Evolutionary conservation across 2,329 filamentous ascomycete genomes (phyloP), one percentile per base, ranked within the genome.

Genomic region (Venturia carpophila): DNA sequence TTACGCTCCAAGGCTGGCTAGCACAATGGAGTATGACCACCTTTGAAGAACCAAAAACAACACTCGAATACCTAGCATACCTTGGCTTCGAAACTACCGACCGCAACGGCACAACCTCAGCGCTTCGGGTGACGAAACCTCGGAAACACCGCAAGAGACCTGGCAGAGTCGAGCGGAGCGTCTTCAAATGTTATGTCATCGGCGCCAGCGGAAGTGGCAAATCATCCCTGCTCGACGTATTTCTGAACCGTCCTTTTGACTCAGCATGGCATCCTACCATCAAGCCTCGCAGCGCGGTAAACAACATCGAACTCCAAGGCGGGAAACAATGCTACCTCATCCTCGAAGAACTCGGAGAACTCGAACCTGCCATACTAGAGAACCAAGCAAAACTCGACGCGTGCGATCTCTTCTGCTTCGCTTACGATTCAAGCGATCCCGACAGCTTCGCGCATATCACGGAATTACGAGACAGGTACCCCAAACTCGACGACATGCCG

Each of bases 11-110:
- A 75, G 94, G 94, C 1, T 99, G 94, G 94, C 84, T 99, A 45
- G 94, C 94, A 4, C 94, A 99, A 72, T 99, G 94, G 94, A 97
- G 92, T 74, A 99, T 99, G 94, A 99, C 94, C 0, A 99, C 94
- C 0, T 99, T 97, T 71, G 86, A 95, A 67, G 92, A 95, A 65
- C 93, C 94, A 15, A 95, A 94, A 73, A 97, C 91, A 0, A 97
- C 94, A 0, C 82, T 99, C 4, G 92, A 95, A 70, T 99, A 99
- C 74, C 85, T 99, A 2, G 94, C 94, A 3, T 97, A 97, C 73
- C 86, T 99, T 1, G 94, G 94, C 0, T 99, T 97, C 71, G 94
- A 97, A 73, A 87, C 90, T 2, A 80, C 85, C 1, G 89, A 89
- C 70, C 78, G 79, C 65, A 89, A 88, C 66, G 87, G 89, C 47